Base-by-base conservation (phyloP, 257 asterid genomes). In the Linaria vulgaris region DNA sequence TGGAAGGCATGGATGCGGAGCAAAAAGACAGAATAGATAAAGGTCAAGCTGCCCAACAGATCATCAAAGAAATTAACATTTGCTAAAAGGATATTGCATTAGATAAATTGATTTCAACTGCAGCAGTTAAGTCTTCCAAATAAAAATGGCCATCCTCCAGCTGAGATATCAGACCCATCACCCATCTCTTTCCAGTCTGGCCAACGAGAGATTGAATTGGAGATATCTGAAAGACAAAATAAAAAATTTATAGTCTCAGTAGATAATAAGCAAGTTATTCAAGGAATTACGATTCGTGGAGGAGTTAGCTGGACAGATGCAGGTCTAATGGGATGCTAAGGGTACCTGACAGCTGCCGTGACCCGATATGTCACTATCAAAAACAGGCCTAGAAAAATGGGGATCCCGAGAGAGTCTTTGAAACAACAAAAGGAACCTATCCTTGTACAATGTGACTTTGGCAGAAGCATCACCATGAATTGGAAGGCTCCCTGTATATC, bases 91-190 rank as follows among this genome's bases (percentile, higher is more conserved):
- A 90, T 94, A 94, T 94, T 87, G 99, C 94, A 84, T 77, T 80
- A 30, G 95, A 78, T 69, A 90, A 80, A 80, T 94, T 88, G 68
- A 87, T 83, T 84, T 94, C 96, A 15, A 94, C 97, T 62, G 88
- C 88, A 39, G 97, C 95, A 43, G 90, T 79, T 67, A 94, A 80
- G 83, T 94, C 99, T 84, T 94, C 99, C 87, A 94, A 85, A 86
- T 79, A 90, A 79, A 94, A 94, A 77, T 94, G 99, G 34, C 95
- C 96, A 79, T 94, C 99, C 76, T 94, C 99, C 78, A 94, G 73
- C 83, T 94, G 99, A 72, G 95, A 90, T 79, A 94, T 94, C 56
- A 94, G 79, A 37, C 99, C 97, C 96, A 94, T 85, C 49, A 94
- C 88, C 95, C 97, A 87, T 76, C 79, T 87, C 74, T 82, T 85